These are phyloP conservation scores for Ogataea polymorpha DNA, from an alignment of 805 yeast species.

Conservation along the genomic window DNA sequence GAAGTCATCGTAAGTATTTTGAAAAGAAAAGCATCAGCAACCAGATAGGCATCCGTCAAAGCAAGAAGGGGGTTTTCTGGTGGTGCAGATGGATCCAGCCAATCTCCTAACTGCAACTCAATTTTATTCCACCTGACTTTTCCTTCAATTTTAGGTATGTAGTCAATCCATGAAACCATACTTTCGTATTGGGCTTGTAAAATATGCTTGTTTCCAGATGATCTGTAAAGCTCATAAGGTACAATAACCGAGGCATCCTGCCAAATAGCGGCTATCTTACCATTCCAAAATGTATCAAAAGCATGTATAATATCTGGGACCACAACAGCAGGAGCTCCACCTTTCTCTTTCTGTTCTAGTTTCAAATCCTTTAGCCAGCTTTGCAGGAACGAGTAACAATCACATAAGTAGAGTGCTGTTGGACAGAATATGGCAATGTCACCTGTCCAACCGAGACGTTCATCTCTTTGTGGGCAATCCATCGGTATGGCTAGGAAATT, in stretches of 20 bases:
- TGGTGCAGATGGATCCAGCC: conserved; percentile 29
- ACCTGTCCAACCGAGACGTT: conserved; percentile 29
- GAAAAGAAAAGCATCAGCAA: conserved; percentile 26
- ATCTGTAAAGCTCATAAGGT: conserved; percentile 15
- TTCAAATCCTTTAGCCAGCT: conserved; percentile 24
- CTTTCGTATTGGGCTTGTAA: conserved; percentile 12
- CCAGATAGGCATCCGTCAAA: conserved; percentile 23
- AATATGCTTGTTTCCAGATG: conserved; percentile 11
- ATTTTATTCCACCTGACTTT: conserved; percentile 14
- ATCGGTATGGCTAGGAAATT: conserved; percentile 26
- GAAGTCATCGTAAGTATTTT: conserved; percentile 13
- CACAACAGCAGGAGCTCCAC: conserved; percentile 20
- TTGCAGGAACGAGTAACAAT: conserved; percentile 19
- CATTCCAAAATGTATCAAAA: conserved; percentile 13
- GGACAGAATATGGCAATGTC: conserved; percentile 27
- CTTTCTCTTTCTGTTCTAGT: conserved; percentile 20
- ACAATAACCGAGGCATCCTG: conserved; percentile 26
- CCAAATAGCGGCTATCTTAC: conserved; percentile 21
- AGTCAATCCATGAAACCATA: conserved; percentile 16
- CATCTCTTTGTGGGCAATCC: conserved; percentile 32
- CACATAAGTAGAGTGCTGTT: conserved; percentile 24
- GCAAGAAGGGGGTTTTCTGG: conserved; percentile 25
- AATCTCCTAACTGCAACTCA: conserved; percentile 31
- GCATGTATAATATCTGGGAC: conserved; percentile 22
- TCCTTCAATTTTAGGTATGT: conserved; percentile 16